Conservation (phyloP, 2,329 filamentous ascomycete genomes). For the Colletotrichum karsti region DNA sequence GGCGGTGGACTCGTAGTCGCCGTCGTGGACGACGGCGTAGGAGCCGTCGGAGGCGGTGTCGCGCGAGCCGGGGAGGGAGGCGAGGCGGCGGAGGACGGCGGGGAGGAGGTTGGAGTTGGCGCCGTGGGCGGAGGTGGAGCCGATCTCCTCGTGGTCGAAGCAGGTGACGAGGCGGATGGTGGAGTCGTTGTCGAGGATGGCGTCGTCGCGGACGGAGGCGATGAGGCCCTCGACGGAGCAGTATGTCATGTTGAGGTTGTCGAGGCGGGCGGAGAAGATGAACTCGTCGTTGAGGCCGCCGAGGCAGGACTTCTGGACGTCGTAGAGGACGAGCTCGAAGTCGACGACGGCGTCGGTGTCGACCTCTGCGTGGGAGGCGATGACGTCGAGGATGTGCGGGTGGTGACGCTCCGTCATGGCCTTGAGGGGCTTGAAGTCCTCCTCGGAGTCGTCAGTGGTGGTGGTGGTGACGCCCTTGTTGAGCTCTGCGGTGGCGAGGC, state of each 20-base stretch:
- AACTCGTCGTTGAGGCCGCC: constrained; percentile 94
- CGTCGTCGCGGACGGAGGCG: constrained; percentile 72
- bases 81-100: constrained; percentile 85
- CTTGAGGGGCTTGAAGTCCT: constrained; percentile 78
- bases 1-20: constrained; percentile 73
- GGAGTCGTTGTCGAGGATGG: constrained; percentile 76
- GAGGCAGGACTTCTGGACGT: constrained; percentile 89
- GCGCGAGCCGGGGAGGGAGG: constrained; percentile 74
- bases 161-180: constrained; percentile 91
- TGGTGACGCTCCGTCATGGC: constrained; percentile 86
- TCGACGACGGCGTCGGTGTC: constrained; percentile 79
- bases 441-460: constrained; percentile 49
- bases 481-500: constrained; percentile 86
- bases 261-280: constrained; percentile 93
- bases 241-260: constrained; percentile 97
- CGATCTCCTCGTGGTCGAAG: constrained; percentile 98
- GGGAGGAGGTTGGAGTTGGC: constrained; percentile 93
- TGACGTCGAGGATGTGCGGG: constrained; percentile 83
- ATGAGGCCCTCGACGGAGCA: constrained; percentile 89
- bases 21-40: constrained; percentile 66
- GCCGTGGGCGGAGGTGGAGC: constrained; percentile 90
- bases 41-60: constrained; percentile 66
- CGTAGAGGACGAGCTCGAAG: constrained; percentile 97
- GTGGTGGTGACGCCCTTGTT: constrained; percentile 69
- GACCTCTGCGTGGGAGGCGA: constrained; percentile 81